A percentile compares a stretch with the other conserved stretches of the same genome.
Evolutionary conservation across 805 yeast genomes (phyloP).

Genomic region (Nakazawaea populi): DNA sequence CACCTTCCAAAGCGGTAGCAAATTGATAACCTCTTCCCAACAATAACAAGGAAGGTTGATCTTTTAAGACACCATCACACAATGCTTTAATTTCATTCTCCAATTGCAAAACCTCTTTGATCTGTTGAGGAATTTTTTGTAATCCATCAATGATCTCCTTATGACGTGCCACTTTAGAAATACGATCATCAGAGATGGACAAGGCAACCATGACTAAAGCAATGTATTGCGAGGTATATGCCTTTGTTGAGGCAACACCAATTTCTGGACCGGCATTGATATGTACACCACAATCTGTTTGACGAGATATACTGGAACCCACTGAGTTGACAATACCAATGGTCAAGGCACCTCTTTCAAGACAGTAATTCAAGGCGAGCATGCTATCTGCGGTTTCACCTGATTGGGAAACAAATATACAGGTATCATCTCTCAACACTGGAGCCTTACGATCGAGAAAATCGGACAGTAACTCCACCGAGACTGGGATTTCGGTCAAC

Average conservation of each 20-base stretch:
- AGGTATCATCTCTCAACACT: slow-evolving; percentile 97
- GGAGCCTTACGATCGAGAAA: slow-evolving; percentile 93
- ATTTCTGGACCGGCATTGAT: slow-evolving; percentile 99
- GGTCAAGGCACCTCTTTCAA: slow-evolving; percentile 94
- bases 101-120: slow-evolving; percentile 66
- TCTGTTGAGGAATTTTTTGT: slow-evolving; percentile 78
- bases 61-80: slow-evolving; percentile 67
- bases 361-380: slow-evolving; percentile 90
- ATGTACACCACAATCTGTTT: slow-evolving; percentile 98
- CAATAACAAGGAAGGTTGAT: slow-evolving; percentile 80
- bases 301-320: slow-evolving; percentile 95
- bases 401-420: slow-evolving; percentile 95
- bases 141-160: slow-evolving; percentile 82
- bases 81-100: slow-evolving; percentile 69
- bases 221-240: slow-evolving; percentile 96
- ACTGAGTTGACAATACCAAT: slow-evolving; percentile 97
- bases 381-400: slow-evolving; percentile 99
- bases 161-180: slow-evolving; percentile 73
- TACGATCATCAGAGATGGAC: slow-evolving; percentile 87
- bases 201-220: slow-evolving; percentile 96
- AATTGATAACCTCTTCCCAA: slow-evolving; percentile 97
- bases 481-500: slow-evolving; percentile 88
- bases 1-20: slow-evolving; percentile 98
- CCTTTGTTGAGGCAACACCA: slow-evolving; percentile 98
- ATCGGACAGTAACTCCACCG: slow-evolving; percentile 91